Evolutionary conservation across 306 rosid genomes (phyloP).

Genomic region (Rosa rugosa): DNA sequence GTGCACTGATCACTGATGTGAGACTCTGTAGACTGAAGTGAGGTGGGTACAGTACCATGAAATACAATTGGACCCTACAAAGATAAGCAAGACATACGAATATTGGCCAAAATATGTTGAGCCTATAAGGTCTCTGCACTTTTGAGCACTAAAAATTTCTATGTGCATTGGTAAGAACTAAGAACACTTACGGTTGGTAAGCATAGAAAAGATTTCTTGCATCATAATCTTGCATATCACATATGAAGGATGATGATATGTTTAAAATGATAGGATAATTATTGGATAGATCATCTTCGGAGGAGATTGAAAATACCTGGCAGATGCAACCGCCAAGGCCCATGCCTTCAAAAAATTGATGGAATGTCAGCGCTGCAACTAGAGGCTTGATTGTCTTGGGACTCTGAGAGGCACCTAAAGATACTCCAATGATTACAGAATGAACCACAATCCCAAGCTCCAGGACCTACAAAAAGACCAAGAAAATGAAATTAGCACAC

Average conservation of each 20-base stretch:
- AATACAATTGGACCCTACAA: not conserved
- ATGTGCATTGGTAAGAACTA: not conserved
- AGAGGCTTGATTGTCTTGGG: constrained; percentile 56
- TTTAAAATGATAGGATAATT: too few relatives aligned
- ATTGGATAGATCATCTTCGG: not conserved
- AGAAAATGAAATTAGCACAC: not conserved
- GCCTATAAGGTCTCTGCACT: not conserved
- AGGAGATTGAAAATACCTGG: constrained; percentile 30
- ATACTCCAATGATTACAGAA: constrained; percentile 54
- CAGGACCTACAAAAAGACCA: constrained; percentile 28
- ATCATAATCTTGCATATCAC: not conserved
- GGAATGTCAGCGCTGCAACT: constrained; percentile 59
- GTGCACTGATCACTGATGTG: not conserved
- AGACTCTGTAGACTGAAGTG: not conserved
- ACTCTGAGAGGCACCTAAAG: constrained; percentile 56
- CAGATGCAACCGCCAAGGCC: constrained; percentile 58
- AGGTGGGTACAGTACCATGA: not conserved
- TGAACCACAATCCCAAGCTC: constrained; percentile 56
- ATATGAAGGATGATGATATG: not conserved
- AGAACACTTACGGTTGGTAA: not conserved
- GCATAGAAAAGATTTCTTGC: not conserved
- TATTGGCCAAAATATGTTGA: not conserved
- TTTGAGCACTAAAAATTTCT: not conserved
- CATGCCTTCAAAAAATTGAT: constrained; percentile 61
- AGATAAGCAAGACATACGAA: not conserved